phyloP scores from a whole-genome alignment of 805 yeast species.

The Sugiyamaella marilandica region DNA sequence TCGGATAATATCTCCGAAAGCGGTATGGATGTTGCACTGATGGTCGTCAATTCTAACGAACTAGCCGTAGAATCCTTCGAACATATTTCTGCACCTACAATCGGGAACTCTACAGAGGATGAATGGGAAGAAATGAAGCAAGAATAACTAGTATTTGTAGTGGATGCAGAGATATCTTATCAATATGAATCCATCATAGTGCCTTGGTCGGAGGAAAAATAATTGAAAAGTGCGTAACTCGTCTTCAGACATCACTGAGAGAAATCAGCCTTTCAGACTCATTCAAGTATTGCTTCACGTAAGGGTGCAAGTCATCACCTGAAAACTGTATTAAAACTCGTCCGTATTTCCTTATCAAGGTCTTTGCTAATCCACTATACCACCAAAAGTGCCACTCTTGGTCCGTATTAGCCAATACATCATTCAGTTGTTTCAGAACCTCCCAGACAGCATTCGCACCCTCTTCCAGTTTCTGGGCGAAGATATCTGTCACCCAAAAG shows the following conservation, averaged over 20 bases:
- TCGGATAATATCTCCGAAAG: too few species aligned
- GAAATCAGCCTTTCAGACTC: too few species aligned
- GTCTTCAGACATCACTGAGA: too few species aligned
- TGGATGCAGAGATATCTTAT: not conserved
- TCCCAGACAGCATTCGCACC: not conserved
- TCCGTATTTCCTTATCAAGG: not conserved
- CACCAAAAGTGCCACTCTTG: not conserved
- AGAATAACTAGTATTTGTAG: not conserved
- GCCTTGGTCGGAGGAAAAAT: too few species aligned
- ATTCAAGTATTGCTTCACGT: too few species aligned
- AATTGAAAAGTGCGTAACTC: too few species aligned
- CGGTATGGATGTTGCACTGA: not conserved
- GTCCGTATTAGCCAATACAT: not conserved
- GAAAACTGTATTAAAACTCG: not conserved
- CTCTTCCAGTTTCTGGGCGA: not conserved
- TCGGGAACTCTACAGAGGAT: conserved; percentile 6
- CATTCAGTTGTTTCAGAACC: not conserved
- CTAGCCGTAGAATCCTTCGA: too few species aligned
- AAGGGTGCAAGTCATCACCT: too few species aligned
- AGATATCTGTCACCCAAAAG: conserved; percentile 7
- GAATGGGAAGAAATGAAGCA: conserved; percentile 16
- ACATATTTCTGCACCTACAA: not conserved
- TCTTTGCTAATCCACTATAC: not conserved
- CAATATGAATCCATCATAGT: too few species aligned
- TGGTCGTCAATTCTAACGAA: not conserved